Conservation (phyloP, 768 basidiomycete genomes). For the Kondoa subrosea region DNA sequence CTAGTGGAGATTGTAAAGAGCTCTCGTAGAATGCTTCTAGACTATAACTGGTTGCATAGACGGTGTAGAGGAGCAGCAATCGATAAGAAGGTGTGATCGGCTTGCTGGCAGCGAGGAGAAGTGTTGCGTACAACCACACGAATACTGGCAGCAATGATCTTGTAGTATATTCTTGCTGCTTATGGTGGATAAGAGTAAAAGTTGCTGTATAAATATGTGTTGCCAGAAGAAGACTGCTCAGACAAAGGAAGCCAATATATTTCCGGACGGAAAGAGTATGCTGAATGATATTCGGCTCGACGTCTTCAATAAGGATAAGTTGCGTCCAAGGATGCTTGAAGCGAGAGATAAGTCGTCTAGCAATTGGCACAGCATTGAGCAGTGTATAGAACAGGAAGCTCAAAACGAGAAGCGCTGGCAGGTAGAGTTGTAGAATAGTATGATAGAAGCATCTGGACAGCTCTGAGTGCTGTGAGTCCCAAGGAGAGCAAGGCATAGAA, state of each 20-base stretch:
- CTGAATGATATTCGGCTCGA: neutral
- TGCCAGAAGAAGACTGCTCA: neutral
- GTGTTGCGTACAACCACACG: neutral
- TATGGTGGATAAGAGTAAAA: neutral
- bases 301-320: neutral
- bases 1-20: neutral
- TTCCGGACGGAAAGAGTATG: neutral
- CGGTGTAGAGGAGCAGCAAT: neutral
- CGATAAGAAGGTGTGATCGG: neutral
- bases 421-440: no score
- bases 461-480: no score
- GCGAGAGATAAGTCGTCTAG: neutral
- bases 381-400: neutral
- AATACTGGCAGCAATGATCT: neutral
- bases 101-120: neutral
- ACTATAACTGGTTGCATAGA: neutral
- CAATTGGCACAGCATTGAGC: neutral
- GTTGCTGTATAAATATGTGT: neutral
- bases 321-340: neutral
- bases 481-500: no score
- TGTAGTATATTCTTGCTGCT: neutral
- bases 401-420: neutral
- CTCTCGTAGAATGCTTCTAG: neutral
- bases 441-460: no score
- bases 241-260: neutral